Base-by-base conservation (phyloP, 116 monocot genomes). In the Papilionanthe hybrid region DNA sequence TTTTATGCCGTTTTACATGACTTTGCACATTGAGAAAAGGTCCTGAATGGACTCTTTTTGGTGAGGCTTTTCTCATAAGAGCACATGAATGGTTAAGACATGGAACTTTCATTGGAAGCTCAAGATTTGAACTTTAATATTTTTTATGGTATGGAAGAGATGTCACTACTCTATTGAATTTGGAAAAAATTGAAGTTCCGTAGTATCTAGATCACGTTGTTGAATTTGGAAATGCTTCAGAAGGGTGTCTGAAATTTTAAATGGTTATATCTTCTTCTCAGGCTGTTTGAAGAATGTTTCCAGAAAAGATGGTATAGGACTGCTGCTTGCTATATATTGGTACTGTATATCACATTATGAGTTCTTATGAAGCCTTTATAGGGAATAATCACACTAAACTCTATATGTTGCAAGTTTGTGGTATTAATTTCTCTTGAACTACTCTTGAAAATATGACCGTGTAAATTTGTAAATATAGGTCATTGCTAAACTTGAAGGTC, bases 281-380 rank as follows among this genome's bases (percentile, higher is more conserved):
- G 99, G 90, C 86, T 99, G 82, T 99, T 99, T 88, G 99, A 99
- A 86, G 99, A 99, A 86, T 99, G 99, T 82, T 95, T 95, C 77
- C 99, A 95, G 77, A 78, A 91, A 83, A 83, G 99, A 83, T 99
- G 99, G 99, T 99, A 99, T 71, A 90, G 99, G 72, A 95, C 93
- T 73, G 99, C 99, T 84, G 99, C 99, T 79, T 99, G 99, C 83
- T 99, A 99, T 88, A 99, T 99, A 86, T 77, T 99, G 92, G 99
- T 92, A 91, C 60, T 18, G 28, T 11, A 32, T 29, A 60, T 69
- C 2, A 3, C 17, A 37, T 18, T 19, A 72, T 18, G 5, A 18
- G 72, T 27, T 22, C n/a, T 75, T 75, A 13, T n/a, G 15, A 27
- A 20, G 3, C 18, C n/a, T 75, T 75, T 75, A 48, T 19, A 7